Conservation (phyloP, 768 basidiomycete genomes). For the Leccinum rimulosum region DNA sequence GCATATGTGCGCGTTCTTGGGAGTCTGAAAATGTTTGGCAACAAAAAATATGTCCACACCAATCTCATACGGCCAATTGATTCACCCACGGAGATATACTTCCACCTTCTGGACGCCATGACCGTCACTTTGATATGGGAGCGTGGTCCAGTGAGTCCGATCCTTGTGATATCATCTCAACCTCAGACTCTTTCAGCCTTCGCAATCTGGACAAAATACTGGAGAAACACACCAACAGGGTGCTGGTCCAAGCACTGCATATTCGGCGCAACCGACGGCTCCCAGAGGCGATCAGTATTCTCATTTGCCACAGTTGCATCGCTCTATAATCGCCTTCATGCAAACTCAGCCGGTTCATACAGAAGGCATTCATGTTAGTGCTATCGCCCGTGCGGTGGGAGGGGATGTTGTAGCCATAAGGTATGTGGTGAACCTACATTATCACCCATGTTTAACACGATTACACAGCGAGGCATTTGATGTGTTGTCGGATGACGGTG, state of each 20-base stretch:
- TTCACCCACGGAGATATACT: slow-evolving; percentile 76
- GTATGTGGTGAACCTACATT: slow-evolving; percentile 35
- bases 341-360: slow-evolving; percentile 40
- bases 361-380: slow-evolving; percentile 74
- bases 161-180: not conserved
- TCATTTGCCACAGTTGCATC: slow-evolving; percentile 57
- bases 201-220: slow-evolving; percentile 30
- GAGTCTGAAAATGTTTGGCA: slow-evolving; percentile 74
- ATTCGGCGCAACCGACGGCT: slow-evolving; percentile 37
- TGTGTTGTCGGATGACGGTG: slow-evolving; percentile 73
- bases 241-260: slow-evolving; percentile 37
- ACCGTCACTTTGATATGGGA: slow-evolving; percentile 63
- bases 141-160: slow-evolving; percentile 56
- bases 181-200: slow-evolving; percentile 27
- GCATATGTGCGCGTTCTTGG: slow-evolving; percentile 81
- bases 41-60: slow-evolving; percentile 80
- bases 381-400: slow-evolving; percentile 66
- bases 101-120: slow-evolving; percentile 77
- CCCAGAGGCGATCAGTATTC: slow-evolving; percentile 45
- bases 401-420: slow-evolving; percentile 59
- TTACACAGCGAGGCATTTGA: slow-evolving; percentile 68
- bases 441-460: not conserved
- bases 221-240: slow-evolving; percentile 8
- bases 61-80: slow-evolving; percentile 65
- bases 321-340: slow-evolving; percentile 66